Evolutionary conservation across 2,329 filamentous ascomycete species (phyloP), one percentile per base, ranked within the genome.

Genomic region (Arachnopeziza araneosa): DNA sequence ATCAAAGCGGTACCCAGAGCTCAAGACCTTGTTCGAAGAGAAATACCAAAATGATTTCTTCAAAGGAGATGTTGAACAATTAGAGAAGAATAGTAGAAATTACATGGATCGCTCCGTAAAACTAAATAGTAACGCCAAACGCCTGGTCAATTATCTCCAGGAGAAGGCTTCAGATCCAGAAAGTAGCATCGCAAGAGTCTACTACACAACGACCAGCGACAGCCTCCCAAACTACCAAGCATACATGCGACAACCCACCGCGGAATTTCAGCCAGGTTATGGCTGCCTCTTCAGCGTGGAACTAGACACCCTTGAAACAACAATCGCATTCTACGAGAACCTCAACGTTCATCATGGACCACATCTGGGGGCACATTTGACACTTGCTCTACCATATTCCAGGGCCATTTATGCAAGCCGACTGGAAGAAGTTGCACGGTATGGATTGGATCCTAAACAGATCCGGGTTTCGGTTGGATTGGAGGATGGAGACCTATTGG

Each of bases 241-340:
- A 8, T 63, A 50, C 48, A 71, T 70, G 65, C 67, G 72, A 12
- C 59, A 55, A 4, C 10, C 62, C 2, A 73, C 79, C 0, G 51
- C 71, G 0, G 80, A 82, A 1, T 78, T 83, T 58, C 75, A 72
- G 0, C 80, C 81, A 0, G 82, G 82, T 0, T 82, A 83, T 65
- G 83, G 83, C 1, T 83, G 80, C 64, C 76, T 85, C 1, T 68
- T 85, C 17, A 79, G 72, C 9, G 71, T 85, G 26, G 79, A 83
- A 52, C 80, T 86, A 53, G 70, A 73, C 12, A 73, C 66, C n/a
- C 60, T 77, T 0, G 73, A 73, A 4, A 61, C 72, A 0, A 75
- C 80, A 0, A 68, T 62, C 2, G 75, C 76, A 0, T 85, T 84
- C 61, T 83, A 82, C 65, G 75, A 84, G 59, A 72, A 70, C 26